Evolutionary conservation across 176 grass and related monocot species (phyloP).

Genomic region (Oropetium thomaeum): DNA sequence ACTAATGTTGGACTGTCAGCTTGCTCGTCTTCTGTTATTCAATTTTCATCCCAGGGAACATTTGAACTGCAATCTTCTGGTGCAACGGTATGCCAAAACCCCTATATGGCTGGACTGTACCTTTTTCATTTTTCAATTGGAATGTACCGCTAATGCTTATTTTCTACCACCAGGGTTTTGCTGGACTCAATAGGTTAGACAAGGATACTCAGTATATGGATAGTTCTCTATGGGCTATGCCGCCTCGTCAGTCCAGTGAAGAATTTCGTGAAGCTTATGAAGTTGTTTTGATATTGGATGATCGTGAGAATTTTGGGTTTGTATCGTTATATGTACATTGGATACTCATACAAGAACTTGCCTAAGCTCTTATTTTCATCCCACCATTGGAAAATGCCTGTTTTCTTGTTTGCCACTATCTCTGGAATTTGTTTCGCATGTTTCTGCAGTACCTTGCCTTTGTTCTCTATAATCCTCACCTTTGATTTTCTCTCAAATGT

Average conservation of each 20-base stretch:
- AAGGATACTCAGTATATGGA: conserved; percentile 23
- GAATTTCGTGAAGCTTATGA: conserved; percentile 81
- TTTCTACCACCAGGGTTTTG: conserved; percentile 44
- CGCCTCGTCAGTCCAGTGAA: conserved; percentile 55
- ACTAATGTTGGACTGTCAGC: background rate
- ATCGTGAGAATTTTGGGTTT: conserved; percentile 84
- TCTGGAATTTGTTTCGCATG: background rate
- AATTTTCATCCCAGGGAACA: conserved; percentile 30
- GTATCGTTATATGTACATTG: conserved; percentile 37
- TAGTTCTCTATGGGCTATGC: conserved; percentile 53
- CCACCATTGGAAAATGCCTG: background rate
- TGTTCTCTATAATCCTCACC: background rate
- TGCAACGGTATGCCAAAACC: conserved; percentile 43
- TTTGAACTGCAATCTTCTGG: conserved; percentile 38
- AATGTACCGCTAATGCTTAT: background rate
- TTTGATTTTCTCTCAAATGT: background rate
- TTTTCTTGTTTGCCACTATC: background rate
- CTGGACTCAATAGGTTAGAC: conserved; percentile 33
- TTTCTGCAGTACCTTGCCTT: background rate
- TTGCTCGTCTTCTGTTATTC: conserved; percentile 26
- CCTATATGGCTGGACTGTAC: background rate
- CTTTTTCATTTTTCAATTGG: background rate
- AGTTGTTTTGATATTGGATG: conserved; percentile 88
- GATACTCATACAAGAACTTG: conserved; percentile 37
- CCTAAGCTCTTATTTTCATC: background rate